Conservation (phyloP, 1,139 yeast genomes). For the Casaregolazyma suthepensis region DNA sequence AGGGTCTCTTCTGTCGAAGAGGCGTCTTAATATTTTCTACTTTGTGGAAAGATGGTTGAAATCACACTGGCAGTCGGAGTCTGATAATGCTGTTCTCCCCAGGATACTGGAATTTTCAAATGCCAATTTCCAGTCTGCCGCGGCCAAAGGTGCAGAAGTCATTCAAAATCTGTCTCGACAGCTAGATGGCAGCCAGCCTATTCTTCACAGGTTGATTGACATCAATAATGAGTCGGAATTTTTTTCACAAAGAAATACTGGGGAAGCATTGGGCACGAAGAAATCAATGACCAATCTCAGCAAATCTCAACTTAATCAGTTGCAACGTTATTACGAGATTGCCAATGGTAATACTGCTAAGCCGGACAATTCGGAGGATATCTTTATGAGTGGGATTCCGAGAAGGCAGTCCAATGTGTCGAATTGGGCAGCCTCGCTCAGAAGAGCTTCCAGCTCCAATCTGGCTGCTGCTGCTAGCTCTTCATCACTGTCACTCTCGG, state of each 20-base stretch:
- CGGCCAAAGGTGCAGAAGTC: conserved; percentile 25
- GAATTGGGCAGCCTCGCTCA: conserved; percentile 8
- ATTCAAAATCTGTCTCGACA: conserved; percentile 22
- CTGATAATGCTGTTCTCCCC: conserved; percentile 57
- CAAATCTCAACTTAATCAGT: conserved; percentile 3
- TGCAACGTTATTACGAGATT: conserved; percentile 4
- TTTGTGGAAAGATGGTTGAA: conserved; percentile 80
- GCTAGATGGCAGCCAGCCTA: conserved; percentile 23
- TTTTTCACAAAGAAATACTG: neutral
- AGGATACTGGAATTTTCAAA: conserved; percentile 71
- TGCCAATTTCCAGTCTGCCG: conserved; percentile 34
- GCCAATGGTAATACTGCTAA: conserved; percentile 1
- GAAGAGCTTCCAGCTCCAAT: conserved; percentile 5
- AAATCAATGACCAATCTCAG: conserved; percentile 1
- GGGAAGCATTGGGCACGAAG: neutral
- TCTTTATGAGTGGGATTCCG: neutral
- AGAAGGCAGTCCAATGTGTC: conserved; percentile 2
- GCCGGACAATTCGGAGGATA: neutral
- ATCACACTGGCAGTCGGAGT: conserved; percentile 70
- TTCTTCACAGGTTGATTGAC: conserved; percentile 22
- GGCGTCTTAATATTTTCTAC: conserved; percentile 62
- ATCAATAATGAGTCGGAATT: conserved; percentile 16
- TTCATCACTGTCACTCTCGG: conserved; percentile 4
- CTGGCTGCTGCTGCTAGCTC: conserved; percentile 7
- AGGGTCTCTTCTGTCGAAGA: conserved; percentile 38